Percentiles rank a stretch among this genome's conserved stretches.
phyloP scores from a whole-genome alignment of 2,329 filamentous ascomycete genomes.

The Pseudogymnoascus sp. region DNA sequence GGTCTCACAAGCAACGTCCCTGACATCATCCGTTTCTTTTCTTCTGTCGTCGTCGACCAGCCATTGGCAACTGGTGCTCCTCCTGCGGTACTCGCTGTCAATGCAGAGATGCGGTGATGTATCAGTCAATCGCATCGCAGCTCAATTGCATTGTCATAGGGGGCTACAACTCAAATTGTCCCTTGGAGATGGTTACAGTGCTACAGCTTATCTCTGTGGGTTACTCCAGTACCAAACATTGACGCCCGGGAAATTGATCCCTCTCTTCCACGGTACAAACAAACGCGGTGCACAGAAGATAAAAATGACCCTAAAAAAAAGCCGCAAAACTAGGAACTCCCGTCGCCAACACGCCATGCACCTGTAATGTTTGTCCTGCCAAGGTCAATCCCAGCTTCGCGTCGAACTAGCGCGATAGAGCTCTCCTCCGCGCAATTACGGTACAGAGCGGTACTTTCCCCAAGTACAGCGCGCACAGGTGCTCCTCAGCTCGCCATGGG shows the following conservation, averaged over 20 bases:
- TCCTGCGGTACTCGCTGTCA: background rate
- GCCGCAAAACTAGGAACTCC: background rate
- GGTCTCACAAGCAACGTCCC: background rate
- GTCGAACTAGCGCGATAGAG: background rate
- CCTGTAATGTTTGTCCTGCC: background rate
- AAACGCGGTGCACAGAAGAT: background rate
- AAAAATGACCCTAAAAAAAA: background rate
- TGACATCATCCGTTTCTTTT: background rate
- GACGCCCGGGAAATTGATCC: background rate
- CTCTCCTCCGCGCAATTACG: background rate
- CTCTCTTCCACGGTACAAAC: background rate
- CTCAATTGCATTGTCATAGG: background rate
- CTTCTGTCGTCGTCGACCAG: background rate
- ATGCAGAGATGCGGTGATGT: background rate
- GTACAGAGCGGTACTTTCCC: background rate
- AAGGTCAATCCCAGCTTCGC: background rate
- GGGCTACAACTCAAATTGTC: background rate
- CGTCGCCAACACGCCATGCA: constrained; percentile 1
- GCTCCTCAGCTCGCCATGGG: constrained; percentile 1
- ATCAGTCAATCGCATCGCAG: background rate
- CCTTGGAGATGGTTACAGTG: background rate
- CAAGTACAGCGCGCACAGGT: background rate
- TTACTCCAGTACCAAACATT: background rate
- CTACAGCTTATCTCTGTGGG: background rate
- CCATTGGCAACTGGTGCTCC: background rate